Evolutionary conservation across 805 yeast genomes (phyloP), one percentile per base, ranked within the genome.

Genomic region (Candida nemodendra): DNA sequence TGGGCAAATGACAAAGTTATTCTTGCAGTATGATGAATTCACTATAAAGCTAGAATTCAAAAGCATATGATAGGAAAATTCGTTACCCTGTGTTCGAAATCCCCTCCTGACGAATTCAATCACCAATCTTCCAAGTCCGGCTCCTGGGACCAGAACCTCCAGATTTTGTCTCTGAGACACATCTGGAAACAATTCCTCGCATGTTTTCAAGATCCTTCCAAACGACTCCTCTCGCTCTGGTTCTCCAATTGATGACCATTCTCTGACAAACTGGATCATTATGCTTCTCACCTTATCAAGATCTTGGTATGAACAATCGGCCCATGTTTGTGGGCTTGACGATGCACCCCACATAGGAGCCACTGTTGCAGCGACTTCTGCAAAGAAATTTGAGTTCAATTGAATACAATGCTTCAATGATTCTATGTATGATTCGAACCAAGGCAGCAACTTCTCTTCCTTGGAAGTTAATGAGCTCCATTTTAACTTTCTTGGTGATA

Each of bases 21-120:
- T 62, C 3, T 64, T 59, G 38, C 59, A 53, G 26, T 56, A 59
- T 6, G 77, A 61, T 33, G 66, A 67, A 47, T 79, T 81, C 21
- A 81, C 55, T 4, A 80, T 56, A 45, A 62, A 78, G 45, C 71
- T 75, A 18, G 83, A 78, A 11, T 74, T 68, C 9, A 78, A 53
- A 3, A 81, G 57, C 84, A 81, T 80, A 50, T 77, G 84, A 52
- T 77, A 78, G 16, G 81, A 72, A 48, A 77, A 70, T 48, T 81
- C 87, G 51, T 79, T 81, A 0, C 87, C 87, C 48, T 80, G 83
- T n/a, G 76, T 69, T 63, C 69, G 59, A 50, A 76, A 80, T 4
- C 86, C 86, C 36, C 65, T 45, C 35, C 47, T 57, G 2, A 77
- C 80, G 40, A 78, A 60, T 35, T 80, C 85, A 33, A 71, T 60